A percentile compares a stretch with the other conserved stretches of the same genome.
These are phyloP conservation scores for Mytilinidion resinicola DNA, from an alignment of 495 filamentous ascomycete genomes.

Conservation along the genomic window DNA sequence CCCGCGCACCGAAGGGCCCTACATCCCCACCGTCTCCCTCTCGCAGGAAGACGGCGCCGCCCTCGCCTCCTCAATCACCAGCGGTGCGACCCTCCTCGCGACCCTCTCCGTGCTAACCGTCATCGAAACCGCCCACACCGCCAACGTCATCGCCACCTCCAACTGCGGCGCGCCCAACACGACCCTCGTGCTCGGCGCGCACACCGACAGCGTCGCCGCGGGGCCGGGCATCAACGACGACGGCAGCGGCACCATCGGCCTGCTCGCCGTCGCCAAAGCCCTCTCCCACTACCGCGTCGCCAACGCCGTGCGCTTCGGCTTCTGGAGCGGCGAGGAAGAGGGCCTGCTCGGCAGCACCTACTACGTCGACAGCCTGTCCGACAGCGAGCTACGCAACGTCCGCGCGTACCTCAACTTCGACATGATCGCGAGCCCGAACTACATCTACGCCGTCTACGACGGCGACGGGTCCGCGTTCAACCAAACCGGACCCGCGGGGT, in stretches of 20 bases:
- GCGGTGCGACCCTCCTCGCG: conserved; percentile 26
- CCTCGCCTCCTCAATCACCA: conserved; percentile 39
- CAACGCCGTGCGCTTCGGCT: conserved; percentile 64
- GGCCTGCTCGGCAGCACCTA: conserved; percentile 58
- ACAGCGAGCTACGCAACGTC: conserved; percentile 50
- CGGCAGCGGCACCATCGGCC: conserved; percentile 57
- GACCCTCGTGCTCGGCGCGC: conserved; percentile 56
- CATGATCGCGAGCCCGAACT: conserved; percentile 74
- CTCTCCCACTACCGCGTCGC: conserved; percentile 53
- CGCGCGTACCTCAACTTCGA: conserved; percentile 70
- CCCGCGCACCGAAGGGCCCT: conserved; percentile 41
- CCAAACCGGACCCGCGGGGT: conserved; percentile 55
- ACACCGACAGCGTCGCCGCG: conserved; percentile 61
- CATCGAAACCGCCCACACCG: conserved; percentile 27
- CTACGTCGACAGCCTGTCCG: conserved; percentile 49
- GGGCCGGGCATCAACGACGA: conserved; percentile 64
- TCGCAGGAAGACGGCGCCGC: conserved; percentile 45
- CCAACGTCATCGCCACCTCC: conserved; percentile 65
- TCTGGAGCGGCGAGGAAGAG: conserved; percentile 62
- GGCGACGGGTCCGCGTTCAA: conserved; percentile 61
- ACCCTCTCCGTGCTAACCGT: conserved; percentile 36
- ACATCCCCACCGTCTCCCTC: conserved; percentile 51
- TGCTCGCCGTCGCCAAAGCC: conserved; percentile 57
- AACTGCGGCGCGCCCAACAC: conserved; percentile 60
- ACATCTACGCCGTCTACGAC: conserved; percentile 61